Evolutionary conservation across 768 basidiomycete species (phyloP), one percentile per base, ranked within the genome.

Genomic region (Trametes cingulata): DNA sequence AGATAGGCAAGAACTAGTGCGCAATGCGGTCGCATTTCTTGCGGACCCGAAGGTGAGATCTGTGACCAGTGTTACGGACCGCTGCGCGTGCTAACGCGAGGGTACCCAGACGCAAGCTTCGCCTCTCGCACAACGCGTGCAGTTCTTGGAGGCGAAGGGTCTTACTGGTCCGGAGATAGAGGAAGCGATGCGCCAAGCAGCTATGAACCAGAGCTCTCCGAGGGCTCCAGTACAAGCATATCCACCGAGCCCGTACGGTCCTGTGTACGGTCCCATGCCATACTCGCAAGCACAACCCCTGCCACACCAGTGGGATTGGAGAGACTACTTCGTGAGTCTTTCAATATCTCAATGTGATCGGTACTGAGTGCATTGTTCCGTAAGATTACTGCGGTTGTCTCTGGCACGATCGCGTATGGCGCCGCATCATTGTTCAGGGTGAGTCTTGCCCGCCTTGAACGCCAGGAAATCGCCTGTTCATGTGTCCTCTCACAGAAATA

Each of bases 71-170:
- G n/a, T 25, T 17, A 6, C 40, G n/a, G 6, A 53, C 7, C 2
- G 36, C 22, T 3, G 10, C 8, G 2, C 10, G 1, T 5, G 9
- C 2, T 57, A 17, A 19, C 52, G 63, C 51, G 25, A 24, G 52
- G 15, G 42, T 40, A 46, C 15, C 2, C 49, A 96, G 93, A 81
- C 89, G 0, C 87, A 89, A 68, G 77, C 86, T 36, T 91, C 94
- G 2, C 80, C 93, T 1, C 75, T 96, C 27, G 80, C 90, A 0
- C 92, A 96, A 71, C 85, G 91, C 52, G 82, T 98, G 46, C 88
- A 92, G 63, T 99, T 98, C 77, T 83, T 99, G n/a, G 90, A 97
- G 68, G 88, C 93, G 6, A 98, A 98, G 73, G 97, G 97, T 2
- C 78, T 99, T 35, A 87, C 86, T 0, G 79, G 81, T 6, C 73